phyloP scores from a whole-genome alignment of 208 protist species.

The Wallacemonas collosoma region DNA sequence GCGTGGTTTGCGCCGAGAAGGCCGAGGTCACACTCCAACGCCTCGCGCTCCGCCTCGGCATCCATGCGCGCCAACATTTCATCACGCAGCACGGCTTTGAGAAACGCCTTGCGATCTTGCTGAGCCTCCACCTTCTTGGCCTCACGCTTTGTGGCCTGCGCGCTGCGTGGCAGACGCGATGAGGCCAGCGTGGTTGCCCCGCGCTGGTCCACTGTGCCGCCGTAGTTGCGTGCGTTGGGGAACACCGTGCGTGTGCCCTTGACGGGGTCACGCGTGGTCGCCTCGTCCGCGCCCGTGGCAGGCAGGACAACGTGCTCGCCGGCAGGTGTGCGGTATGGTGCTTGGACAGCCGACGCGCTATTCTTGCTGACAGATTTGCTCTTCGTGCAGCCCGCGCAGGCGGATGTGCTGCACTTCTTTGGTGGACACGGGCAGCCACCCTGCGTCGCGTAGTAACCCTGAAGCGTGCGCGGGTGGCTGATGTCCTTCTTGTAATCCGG shows the following conservation, averaged over 20 bases:
- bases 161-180: slow-evolving; percentile 27
- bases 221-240: slow-evolving; percentile 74
- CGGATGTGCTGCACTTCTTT: slow-evolving; percentile 19
- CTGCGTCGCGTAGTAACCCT: slow-evolving; percentile 61
- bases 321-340: slow-evolving; percentile 39
- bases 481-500: slow-evolving; percentile 73
- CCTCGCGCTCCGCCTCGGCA: slow-evolving; percentile 50
- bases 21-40: slow-evolving; percentile 46
- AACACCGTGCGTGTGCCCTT: slow-evolving; percentile 42
- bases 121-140: slow-evolving; percentile 35
- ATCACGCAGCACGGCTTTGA: slow-evolving; percentile 68
- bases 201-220: slow-evolving; percentile 52
- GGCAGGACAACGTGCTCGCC: slow-evolving; percentile 42
- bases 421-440: slow-evolving; percentile 61
- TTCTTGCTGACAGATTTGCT: slow-evolving; percentile 22
- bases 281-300: slow-evolving; percentile 13
- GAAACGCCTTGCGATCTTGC: slow-evolving; percentile 78
- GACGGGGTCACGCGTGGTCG: slow-evolving; percentile 28
- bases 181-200: slow-evolving; percentile 34
- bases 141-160: slow-evolving; percentile 11
- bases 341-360: slow-evolving; percentile 9
- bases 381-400: slow-evolving; percentile 16
- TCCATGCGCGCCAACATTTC: slow-evolving; percentile 67
- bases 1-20: slow-evolving; percentile 57
- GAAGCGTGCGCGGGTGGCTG: slow-evolving; percentile 59